Conservation (phyloP, 768 basidiomycete species). For the Chiua virens region DNA sequence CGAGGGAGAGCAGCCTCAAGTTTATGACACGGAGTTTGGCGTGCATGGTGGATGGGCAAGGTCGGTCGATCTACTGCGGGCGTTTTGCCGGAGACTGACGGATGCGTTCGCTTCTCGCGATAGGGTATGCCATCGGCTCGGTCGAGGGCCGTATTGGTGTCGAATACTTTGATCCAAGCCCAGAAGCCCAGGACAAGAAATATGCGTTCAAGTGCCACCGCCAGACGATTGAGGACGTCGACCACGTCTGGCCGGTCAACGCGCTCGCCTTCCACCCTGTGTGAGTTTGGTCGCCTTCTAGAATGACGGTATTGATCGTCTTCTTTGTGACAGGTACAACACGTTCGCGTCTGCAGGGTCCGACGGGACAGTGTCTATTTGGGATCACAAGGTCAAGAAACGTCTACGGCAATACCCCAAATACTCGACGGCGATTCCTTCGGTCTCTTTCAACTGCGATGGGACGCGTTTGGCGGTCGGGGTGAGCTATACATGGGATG, state of each 20-base stretch:
- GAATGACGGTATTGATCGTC: too few relatives aligned
- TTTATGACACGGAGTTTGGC: conserved; percentile 91
- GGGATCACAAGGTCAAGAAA: conserved; percentile 98
- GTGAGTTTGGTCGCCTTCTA: conserved; percentile 38
- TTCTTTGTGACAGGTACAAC: conserved; percentile 60
- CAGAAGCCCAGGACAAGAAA: conserved; percentile 71
- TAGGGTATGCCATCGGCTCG: conserved; percentile 80
- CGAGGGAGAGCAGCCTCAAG: conserved; percentile 90
- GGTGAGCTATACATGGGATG: conserved; percentile 88
- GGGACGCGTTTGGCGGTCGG: conserved; percentile 83
- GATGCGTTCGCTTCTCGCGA: neutral
- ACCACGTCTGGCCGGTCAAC: conserved; percentile 97
- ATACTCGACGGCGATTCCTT: conserved; percentile 71
- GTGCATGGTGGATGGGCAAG: conserved; percentile 92
- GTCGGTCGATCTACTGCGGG: conserved; percentile 37
- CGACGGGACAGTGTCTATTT: conserved; percentile 90
- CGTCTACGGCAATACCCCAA: conserved; percentile 88
- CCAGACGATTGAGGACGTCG: conserved; percentile 84
- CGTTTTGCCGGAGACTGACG: too few relatives aligned
- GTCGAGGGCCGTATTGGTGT: conserved; percentile 97
- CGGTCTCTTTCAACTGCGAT: conserved; percentile 80
- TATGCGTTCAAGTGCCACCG: conserved; percentile 96
- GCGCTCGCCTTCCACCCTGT: conserved; percentile 91
- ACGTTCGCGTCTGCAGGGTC: conserved; percentile 97
- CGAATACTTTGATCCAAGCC: conserved; percentile 89